A percentile compares a stretch with the other conserved stretches of the same genome.
These are phyloP conservation scores for Spinacia oleracea DNA, from an alignment of 179 eudicot species.

Conservation along the genomic window DNA sequence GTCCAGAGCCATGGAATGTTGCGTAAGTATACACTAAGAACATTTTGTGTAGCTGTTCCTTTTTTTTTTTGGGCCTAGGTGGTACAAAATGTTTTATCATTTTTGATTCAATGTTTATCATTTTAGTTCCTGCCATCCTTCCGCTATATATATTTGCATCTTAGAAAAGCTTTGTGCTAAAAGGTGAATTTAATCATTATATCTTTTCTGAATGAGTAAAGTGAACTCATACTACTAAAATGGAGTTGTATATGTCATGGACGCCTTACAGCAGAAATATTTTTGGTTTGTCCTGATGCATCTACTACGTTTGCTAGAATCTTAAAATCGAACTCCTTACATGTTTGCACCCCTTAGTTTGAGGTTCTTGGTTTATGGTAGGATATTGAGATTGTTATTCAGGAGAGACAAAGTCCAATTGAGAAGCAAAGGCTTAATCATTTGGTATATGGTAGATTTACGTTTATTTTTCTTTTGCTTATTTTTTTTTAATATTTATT, in stretches of 20 bases:
- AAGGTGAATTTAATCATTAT: too few species aligned
- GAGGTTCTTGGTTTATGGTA: neutral
- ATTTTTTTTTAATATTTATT: too few species aligned
- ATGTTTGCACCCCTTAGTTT: neutral
- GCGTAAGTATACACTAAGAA: conserved; percentile 68
- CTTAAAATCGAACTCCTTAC: neutral
- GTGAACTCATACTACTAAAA: neutral
- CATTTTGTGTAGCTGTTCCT: neutral
- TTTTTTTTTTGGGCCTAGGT: neutral
- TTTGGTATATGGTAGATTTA: neutral
- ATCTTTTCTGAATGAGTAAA: neutral
- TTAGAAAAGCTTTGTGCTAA: neutral
- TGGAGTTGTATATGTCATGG: neutral
- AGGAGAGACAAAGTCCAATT: neutral
- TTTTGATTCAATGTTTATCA: neutral
- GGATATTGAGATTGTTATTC: neutral
- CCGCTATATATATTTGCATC: neutral
- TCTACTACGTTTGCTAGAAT: neutral
- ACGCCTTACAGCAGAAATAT: neutral
- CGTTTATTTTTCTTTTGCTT: too few species aligned
- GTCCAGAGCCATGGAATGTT: conserved; percentile 99
- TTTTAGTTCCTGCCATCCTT: neutral
- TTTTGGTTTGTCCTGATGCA: neutral
- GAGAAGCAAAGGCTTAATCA: neutral
- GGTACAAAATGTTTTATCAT: neutral